These are phyloP conservation scores for Herpotrichia juniperi DNA, from an alignment of 2,329 filamentous ascomycete species.

Conservation along the genomic window DNA sequence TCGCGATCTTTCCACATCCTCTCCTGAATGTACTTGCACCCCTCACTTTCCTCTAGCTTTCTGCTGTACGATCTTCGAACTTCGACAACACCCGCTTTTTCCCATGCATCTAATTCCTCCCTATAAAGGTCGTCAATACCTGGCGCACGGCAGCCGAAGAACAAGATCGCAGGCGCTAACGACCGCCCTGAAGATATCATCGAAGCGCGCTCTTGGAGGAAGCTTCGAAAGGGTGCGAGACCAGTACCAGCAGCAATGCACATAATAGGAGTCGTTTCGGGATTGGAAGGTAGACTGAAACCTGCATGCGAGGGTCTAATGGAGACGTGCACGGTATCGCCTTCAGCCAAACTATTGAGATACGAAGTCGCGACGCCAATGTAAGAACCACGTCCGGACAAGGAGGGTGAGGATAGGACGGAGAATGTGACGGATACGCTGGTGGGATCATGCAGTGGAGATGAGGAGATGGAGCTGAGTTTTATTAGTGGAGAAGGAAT, in stretches of 20 bases:
- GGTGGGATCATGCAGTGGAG: constrained; percentile 57
- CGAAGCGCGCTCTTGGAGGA: constrained; percentile 30
- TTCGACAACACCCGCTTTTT: constrained; percentile 60
- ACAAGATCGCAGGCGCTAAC: constrained; percentile 60
- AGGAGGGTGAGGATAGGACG: constrained; percentile 55
- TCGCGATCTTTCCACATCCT: constrained; percentile 14
- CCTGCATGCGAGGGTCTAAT: constrained; percentile 35
- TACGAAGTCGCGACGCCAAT: constrained; percentile 42
- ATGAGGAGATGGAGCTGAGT: constrained; percentile 31
- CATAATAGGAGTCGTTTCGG: constrained; percentile 51
- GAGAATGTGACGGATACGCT: constrained; percentile 65
- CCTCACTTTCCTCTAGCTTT: neutral
- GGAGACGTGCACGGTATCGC: constrained; percentile 40
- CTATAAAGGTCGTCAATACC: constrained; percentile 63
- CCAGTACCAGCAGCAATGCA: constrained; percentile 40
- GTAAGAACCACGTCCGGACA: constrained; percentile 41
- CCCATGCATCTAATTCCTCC: constrained; percentile 63
- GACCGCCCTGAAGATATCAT: constrained; percentile 3
- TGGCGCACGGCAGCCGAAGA: constrained; percentile 63
- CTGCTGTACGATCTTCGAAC: constrained; percentile 47
- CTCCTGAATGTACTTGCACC: constrained; percentile 38
- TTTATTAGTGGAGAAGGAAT: constrained; percentile 27
- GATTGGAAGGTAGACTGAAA: constrained; percentile 44
- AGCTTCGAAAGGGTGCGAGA: constrained; percentile 30
- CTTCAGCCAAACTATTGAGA: constrained; percentile 34